A percentile compares a stretch with the other conserved stretches of the same genome.
These are phyloP conservation scores for Zychaea mexicana DNA, from an alignment of 371 early-diverging fungal species.

Conservation along the genomic window DNA sequence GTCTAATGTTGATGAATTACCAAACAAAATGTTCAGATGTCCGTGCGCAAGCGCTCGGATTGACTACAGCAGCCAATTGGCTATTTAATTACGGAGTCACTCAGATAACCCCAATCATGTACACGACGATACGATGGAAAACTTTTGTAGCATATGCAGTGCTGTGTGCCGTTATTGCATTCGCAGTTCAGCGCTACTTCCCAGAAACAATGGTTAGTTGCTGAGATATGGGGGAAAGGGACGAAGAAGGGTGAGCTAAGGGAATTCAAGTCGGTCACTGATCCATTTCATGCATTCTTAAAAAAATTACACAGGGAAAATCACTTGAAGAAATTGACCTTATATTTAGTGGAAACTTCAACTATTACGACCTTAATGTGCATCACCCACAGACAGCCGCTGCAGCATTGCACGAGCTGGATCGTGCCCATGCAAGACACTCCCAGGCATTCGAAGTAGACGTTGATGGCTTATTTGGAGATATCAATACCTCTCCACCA, in stretches of 20 bases:
- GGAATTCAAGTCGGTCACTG: too few relatives aligned
- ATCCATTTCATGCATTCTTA: too few relatives aligned
- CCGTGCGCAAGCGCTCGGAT: constrained; percentile 82
- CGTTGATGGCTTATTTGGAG: not conserved
- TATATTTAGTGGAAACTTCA: constrained; percentile 45
- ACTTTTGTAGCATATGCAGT: constrained; percentile 69
- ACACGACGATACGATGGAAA: constrained; percentile 62
- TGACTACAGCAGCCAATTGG: constrained; percentile 93
- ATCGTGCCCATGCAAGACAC: constrained; percentile 13
- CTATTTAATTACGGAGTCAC: constrained; percentile 73
- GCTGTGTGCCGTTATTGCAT: constrained; percentile 59
- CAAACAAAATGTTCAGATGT: constrained; percentile 43
- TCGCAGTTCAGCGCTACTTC: constrained; percentile 66
- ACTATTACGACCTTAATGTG: constrained; percentile 43
- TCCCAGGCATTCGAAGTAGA: not conserved
- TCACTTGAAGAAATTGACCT: constrained; percentile 54
- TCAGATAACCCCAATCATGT: constrained; percentile 64
- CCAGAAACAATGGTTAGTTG: constrained; percentile 81
- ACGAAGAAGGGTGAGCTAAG: too few relatives aligned
- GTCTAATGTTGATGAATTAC: not conserved
- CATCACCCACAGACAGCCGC: constrained; percentile 55
- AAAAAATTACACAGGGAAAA: constrained; percentile 48
- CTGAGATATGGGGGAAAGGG: too few relatives aligned
- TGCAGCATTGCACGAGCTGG: constrained; percentile 41
- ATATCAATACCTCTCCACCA: not conserved